Percentiles rank a stretch among this genome's conserved stretches.
Conservation (phyloP, 2,329 filamentous ascomycete genomes). For the Epichloe coenophiala region DNA sequence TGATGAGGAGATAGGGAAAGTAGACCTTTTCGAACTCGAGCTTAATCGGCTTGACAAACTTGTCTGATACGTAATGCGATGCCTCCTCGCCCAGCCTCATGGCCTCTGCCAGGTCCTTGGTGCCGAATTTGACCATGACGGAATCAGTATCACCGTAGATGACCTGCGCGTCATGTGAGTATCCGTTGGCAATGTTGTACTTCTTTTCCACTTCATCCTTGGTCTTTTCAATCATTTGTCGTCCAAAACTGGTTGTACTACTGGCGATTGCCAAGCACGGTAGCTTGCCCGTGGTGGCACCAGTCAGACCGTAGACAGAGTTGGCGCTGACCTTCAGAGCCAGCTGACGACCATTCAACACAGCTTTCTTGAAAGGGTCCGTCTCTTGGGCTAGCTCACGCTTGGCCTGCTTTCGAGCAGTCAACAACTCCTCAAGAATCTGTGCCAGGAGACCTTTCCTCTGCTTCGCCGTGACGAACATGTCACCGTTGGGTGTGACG, state of each 20-base stretch:
- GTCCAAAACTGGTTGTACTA: constrained; percentile 92
- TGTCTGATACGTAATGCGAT: constrained; percentile 72
- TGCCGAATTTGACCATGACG: constrained; percentile 98
- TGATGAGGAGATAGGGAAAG: constrained; percentile 94
- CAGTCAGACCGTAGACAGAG: constrained; percentile 93
- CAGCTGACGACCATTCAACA: constrained; percentile 91
- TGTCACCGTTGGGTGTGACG: constrained; percentile 84
- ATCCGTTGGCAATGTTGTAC: constrained; percentile 89
- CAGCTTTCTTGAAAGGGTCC: constrained; percentile 94
- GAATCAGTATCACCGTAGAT: constrained; percentile 99
- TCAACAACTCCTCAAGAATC: constrained; percentile 84
- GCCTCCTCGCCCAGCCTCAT: constrained; percentile 97
- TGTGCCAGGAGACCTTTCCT: constrained; percentile 87
- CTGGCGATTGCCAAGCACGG: constrained; percentile 91
- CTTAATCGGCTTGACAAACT: constrained; percentile 95
- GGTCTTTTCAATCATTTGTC: constrained; percentile 97
- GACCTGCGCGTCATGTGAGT: constrained; percentile 86
- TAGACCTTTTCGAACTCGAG: constrained; percentile 99
- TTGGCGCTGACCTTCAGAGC: constrained; percentile 95
- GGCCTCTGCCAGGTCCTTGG: constrained; percentile 68
- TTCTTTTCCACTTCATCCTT: constrained; percentile 86
- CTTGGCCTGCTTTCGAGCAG: constrained; percentile 91
- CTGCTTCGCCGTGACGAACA: constrained; percentile 78
- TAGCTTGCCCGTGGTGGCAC: constrained; percentile 88
- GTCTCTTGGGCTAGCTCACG: constrained; percentile 77